phyloP scores from a whole-genome alignment of 495 filamentous ascomycete species.

The Trichoderma gamsii region DNA sequence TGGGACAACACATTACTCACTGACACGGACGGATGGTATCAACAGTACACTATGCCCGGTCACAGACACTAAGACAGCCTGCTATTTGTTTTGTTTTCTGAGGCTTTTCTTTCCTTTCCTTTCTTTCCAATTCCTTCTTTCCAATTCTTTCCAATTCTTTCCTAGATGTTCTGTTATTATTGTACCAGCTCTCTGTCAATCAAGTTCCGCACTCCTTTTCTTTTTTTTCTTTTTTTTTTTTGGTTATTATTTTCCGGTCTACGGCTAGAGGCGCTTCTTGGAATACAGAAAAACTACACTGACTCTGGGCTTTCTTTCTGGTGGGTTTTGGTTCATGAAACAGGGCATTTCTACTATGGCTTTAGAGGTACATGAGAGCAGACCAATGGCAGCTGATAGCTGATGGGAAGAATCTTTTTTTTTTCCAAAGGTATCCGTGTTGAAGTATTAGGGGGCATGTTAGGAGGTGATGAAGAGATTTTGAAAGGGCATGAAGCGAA shows the following conservation, averaged over 20 bases:
- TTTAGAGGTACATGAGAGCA: constrained; percentile 2
- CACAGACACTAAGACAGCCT: constrained; percentile 9
- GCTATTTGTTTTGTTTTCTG: constrained; percentile 14
- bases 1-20: not conserved
- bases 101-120: constrained; percentile 4
- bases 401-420: not conserved
- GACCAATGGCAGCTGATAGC: constrained; percentile 1
- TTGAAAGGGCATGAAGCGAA: not conserved
- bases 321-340: constrained; percentile 4
- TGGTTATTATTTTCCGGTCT: constrained; percentile 24
- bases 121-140: too few relatives aligned
- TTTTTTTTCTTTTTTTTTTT: constrained; percentile 19
- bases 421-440: not conserved
- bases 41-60: constrained; percentile 9
- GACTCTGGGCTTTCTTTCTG: not conserved
- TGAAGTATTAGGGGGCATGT: not conserved
- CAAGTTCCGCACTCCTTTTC: constrained; percentile 12
- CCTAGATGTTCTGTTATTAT: not conserved
- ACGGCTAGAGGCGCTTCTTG: constrained; percentile 30
- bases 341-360: constrained; percentile 2
- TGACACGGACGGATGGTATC: constrained; percentile 12
- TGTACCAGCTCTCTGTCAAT: not conserved
- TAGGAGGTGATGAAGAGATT: not conserved
- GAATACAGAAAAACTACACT: not conserved
- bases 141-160: constrained; percentile 6